Evolutionary conservation across 257 asterid genomes (phyloP).

Genomic region (Leptodermis oblonga): DNA sequence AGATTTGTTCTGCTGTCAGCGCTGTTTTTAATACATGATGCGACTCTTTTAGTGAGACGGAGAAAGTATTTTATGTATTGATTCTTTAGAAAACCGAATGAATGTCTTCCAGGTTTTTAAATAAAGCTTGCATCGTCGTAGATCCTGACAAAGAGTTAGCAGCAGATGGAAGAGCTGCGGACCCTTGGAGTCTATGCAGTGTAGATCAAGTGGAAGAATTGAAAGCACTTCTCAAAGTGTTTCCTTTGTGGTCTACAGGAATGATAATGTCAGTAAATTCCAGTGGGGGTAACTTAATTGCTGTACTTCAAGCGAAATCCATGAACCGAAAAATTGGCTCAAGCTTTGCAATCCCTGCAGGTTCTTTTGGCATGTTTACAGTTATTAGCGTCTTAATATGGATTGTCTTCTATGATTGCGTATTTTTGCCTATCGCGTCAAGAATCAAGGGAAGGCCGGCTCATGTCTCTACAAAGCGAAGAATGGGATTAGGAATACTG

Average conservation of each 20-base stretch:
- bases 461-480: slow-evolving; percentile 30
- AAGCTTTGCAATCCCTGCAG: slow-evolving; percentile 58
- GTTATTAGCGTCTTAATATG: slow-evolving; percentile 44
- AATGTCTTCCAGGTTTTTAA: slow-evolving; percentile 46
- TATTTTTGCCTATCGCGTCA: slow-evolving; percentile 55
- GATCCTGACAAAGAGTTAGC: slow-evolving; percentile 40
- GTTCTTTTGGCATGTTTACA: slow-evolving; percentile 46
- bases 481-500: slow-evolving; percentile 69
- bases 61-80: neutral
- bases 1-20: no score
- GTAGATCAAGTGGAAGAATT: slow-evolving; percentile 74
- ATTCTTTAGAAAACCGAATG: neutral
- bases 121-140: slow-evolving; percentile 61
- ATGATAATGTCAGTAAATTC: slow-evolving; percentile 41
- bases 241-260: slow-evolving; percentile 73
- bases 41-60: no score
- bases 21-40: no score
- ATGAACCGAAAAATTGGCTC: slow-evolving; percentile 51
- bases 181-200: slow-evolving; percentile 63
- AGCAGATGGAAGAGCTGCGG: slow-evolving; percentile 31
- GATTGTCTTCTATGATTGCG: slow-evolving; percentile 50
- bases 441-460: slow-evolving; percentile 36
- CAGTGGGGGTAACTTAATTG: slow-evolving; percentile 48
- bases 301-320: slow-evolving; percentile 58
- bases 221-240: slow-evolving; percentile 45